Evolutionary conservation across 352 stramenopile genomes (phyloP).

Genomic region (Bremia lactucae): DNA sequence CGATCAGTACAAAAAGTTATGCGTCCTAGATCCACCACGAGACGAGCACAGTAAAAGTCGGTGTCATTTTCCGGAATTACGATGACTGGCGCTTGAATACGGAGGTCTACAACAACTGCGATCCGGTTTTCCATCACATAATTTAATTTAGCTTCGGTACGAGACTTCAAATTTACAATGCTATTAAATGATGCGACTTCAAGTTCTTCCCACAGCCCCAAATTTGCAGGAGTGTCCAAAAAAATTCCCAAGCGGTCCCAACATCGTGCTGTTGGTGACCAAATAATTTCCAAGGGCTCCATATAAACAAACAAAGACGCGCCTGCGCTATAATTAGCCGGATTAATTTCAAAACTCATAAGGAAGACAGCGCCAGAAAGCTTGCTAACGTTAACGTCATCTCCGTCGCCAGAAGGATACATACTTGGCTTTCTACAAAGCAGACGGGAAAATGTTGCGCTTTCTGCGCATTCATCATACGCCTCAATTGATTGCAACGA

Average conservation of each 20-base stretch:
- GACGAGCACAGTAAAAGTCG: constrained; percentile 62
- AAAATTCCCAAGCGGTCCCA: constrained; percentile 70
- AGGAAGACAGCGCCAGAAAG: constrained; percentile 69
- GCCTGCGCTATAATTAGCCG: constrained; percentile 47
- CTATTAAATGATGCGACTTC: constrained; percentile 85
- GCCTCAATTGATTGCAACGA: constrained; percentile 82
- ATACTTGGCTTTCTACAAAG: constrained; percentile 59
- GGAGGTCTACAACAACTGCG: constrained; percentile 63
- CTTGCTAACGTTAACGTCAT: constrained; percentile 46
- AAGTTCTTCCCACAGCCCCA: constrained; percentile 79
- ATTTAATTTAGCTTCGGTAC: constrained; percentile 82
- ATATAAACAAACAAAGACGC: constrained; percentile 72
- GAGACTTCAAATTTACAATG: constrained; percentile 82
- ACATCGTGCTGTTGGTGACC: constrained; percentile 75
- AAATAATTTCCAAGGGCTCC: constrained; percentile 79
- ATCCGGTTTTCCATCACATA: constrained; percentile 84
- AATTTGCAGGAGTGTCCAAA: constrained; percentile 59
- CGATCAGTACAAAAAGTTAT: constrained; percentile 80
- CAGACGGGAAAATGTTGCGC: constrained; percentile 66
- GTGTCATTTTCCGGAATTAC: constrained; percentile 76
- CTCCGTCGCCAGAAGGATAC: constrained; percentile 29
- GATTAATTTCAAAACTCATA: constrained; percentile 79
- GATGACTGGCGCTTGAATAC: constrained; percentile 80
- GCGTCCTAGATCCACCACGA: constrained; percentile 74
- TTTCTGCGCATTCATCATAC: constrained; percentile 82